Percentiles rank a stretch among this genome's conserved stretches.
phyloP scores from a whole-genome alignment of 176 grass and related monocot species.

The Juncus inflexus region DNA sequence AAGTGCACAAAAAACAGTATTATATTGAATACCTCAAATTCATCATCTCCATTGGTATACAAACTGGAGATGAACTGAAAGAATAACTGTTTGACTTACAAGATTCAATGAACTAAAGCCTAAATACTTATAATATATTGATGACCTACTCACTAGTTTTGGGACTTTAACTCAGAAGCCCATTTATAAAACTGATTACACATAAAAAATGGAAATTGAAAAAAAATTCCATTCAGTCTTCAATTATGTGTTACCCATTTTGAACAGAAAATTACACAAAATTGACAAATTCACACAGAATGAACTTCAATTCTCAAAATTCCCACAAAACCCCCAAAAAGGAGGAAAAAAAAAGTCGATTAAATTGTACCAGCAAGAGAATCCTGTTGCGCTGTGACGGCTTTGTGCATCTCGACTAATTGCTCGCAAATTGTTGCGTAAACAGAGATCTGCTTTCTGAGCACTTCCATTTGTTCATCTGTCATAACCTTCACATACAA shows the following conservation, averaged over 20 bases:
- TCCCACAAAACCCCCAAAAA: no score
- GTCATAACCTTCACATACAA: slow-evolving; percentile 91
- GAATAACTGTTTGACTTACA: slow-evolving; percentile 11
- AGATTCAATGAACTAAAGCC: not conserved
- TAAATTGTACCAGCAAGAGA: slow-evolving; percentile 49
- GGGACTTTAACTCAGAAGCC: not conserved
- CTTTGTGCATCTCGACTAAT: slow-evolving; percentile 91
- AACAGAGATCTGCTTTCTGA: slow-evolving; percentile 94
- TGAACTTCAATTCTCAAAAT: no score
- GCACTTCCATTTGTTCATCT: slow-evolving; percentile 91
- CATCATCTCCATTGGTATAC: not conserved
- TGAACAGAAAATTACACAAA: not conserved
- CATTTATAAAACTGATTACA: not conserved
- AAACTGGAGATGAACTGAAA: slow-evolving; percentile 10
- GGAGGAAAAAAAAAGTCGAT: not conserved
- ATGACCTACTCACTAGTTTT: not conserved
- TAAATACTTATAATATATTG: not conserved
- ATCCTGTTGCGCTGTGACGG: slow-evolving; percentile 72
- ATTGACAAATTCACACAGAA: not conserved
- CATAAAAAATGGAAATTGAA: not conserved
- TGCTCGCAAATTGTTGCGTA: slow-evolving; percentile 97
- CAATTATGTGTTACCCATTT: not conserved
- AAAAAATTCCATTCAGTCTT: slow-evolving; percentile 3
- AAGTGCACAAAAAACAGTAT: not conserved
- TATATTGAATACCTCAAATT: not conserved